Evolutionary conservation across 1,139 yeast species (phyloP), one percentile per base, ranked within the genome.

Genomic region (Diutina scorzettiae): DNA sequence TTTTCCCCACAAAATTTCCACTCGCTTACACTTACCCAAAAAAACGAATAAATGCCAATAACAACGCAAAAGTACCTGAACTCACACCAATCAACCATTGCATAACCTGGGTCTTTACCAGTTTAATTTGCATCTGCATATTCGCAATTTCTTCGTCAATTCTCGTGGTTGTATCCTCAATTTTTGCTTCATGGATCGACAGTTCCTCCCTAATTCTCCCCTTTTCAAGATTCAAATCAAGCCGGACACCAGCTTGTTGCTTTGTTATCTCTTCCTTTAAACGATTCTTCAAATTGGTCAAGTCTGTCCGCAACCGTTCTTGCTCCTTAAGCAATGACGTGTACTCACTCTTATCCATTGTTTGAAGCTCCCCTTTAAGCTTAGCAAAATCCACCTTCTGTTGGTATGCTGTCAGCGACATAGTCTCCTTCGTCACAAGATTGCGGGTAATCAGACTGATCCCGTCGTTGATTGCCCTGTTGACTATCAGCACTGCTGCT

Each of bases 71-170:
- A 2, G 96, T 84, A 82, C 97, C 98, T 1, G 97, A 87, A 54
- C 95, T 84, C 20, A 91, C 96, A 69, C 97, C 97, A 53, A 91
- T 86, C 50, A 91, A 72, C 97, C 97, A 91, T 61, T 91, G 98
- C 78, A 86, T 78, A 42, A 91, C 96, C 58, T 91, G 96, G 2
- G 96, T 85, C 63, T 91, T 89, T 30, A 91, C 95, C 37, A 85
- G 78, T 54, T 89, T 95, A 49, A 91, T 87, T 60, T 89, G 96
- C 71, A 89, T 84, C 59, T 84, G 89, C 76, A 91, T 85, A 57
- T 91, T 89, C 41, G 93, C 83, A 31, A 91, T 82, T 55, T 91
- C 98, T 59, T 91, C 95, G 57, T 91, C 97, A 46, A 91, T 89
- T 51, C 96, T 70, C 4, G 96, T 86, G 53, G 87, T 93, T 1